Conservation (phyloP, 306 rosid species). For the Ormosia emarginata region DNA sequence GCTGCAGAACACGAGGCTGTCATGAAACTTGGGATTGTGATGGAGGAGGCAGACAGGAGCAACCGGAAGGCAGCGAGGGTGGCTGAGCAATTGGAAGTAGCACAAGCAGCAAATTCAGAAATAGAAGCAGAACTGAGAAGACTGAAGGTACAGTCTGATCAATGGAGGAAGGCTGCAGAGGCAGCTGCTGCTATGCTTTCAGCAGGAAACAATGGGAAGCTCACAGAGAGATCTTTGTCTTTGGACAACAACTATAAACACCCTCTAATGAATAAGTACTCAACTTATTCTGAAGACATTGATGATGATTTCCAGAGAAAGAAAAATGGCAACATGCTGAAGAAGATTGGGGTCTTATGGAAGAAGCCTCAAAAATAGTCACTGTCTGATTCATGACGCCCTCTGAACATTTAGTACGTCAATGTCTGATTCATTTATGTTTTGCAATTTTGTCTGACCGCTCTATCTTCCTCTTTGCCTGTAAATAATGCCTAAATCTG, state of each 20-base stretch:
- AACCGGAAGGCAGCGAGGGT: slow-evolving; percentile 52
- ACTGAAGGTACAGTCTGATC: slow-evolving; percentile 81
- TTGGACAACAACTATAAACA: slow-evolving; percentile 62
- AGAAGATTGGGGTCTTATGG: slow-evolving; percentile 91
- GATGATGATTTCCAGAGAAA: slow-evolving; percentile 77
- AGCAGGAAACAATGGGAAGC: slow-evolving; percentile 61
- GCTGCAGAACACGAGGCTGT: slow-evolving; percentile 61
- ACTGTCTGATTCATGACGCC: background rate
- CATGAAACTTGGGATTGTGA: slow-evolving; percentile 54
- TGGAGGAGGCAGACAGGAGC: slow-evolving; percentile 70
- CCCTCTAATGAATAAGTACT: slow-evolving; percentile 46
- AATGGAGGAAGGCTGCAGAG: slow-evolving; percentile 99
- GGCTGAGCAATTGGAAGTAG: slow-evolving; percentile 68
- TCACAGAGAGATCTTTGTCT: slow-evolving; percentile 65
- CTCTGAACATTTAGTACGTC: slow-evolving; percentile 1
- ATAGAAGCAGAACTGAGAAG: slow-evolving; percentile 74
- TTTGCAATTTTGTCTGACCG: background rate
- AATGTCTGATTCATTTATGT: background rate
- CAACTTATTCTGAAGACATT: slow-evolving; percentile 55
- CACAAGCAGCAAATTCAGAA: slow-evolving; percentile 63
- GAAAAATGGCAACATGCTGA: slow-evolving; percentile 88
- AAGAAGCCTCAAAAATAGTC: slow-evolving; percentile 81
- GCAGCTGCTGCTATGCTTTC: slow-evolving; percentile 87
- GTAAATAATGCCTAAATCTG: background rate
- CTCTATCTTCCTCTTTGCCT: background rate